phyloP scores from a whole-genome alignment of 2,329 filamentous ascomycete species.

The Arthrocladium fulminans region DNA sequence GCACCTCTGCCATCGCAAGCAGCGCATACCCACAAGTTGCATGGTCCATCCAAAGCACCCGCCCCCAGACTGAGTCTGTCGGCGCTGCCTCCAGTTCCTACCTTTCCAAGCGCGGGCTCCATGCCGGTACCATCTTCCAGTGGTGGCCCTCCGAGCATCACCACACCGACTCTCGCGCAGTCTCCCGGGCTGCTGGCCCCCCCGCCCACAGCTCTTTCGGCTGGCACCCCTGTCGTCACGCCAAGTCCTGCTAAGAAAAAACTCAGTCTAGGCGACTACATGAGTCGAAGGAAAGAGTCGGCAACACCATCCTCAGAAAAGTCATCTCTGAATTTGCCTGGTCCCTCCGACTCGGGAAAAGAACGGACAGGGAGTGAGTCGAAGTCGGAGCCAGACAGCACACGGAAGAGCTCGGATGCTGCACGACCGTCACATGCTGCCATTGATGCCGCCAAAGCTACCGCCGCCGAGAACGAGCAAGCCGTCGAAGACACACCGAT shows the following conservation, averaged over 20 bases:
- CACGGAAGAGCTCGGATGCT: not conserved
- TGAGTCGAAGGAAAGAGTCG: constrained; percentile 32
- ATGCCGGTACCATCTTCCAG: constrained; percentile 21
- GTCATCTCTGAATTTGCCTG: constrained; percentile 7
- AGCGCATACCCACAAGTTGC: constrained; percentile 18
- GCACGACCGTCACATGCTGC: not conserved
- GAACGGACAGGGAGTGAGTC: not conserved
- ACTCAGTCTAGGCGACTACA: constrained; percentile 42
- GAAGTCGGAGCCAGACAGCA: not conserved
- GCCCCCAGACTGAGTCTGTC: constrained; percentile 32
- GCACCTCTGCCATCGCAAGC: constrained; percentile 22
- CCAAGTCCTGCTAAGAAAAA: constrained; percentile 44
- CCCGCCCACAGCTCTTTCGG: constrained; percentile 23
- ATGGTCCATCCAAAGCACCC: constrained; percentile 11
- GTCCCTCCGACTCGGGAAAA: not conserved
- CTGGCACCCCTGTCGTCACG: constrained; percentile 27
- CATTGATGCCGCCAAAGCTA: not conserved
- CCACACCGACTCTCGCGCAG: constrained; percentile 26
- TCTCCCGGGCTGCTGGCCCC: constrained; percentile 27
- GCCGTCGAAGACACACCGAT: not conserved
- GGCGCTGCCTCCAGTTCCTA: constrained; percentile 23
- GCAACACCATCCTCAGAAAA: constrained; percentile 34
- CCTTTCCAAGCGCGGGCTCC: constrained; percentile 12
- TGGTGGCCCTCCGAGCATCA: no score
- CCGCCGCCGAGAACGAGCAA: not conserved